Conservation (phyloP, 345 rosid species). For the Acer negundo region DNA sequence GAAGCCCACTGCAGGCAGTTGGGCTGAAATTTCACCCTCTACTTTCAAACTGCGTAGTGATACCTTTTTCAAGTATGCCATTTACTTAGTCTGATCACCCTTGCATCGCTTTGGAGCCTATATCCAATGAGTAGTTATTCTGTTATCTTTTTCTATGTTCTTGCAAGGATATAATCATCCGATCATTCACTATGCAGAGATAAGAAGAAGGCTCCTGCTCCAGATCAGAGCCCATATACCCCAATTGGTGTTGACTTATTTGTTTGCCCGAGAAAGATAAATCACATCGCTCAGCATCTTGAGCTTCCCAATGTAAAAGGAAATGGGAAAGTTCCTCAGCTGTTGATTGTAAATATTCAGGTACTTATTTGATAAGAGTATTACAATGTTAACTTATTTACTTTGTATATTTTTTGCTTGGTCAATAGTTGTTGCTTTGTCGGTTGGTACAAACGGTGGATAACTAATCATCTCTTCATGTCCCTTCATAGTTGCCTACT, state of each 20-base stretch:
- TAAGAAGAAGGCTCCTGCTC: slow-evolving; percentile 73
- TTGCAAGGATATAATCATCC: not conserved
- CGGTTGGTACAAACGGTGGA: not conserved
- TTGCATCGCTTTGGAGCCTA: not conserved
- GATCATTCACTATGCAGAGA: slow-evolving; percentile 55
- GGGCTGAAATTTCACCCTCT: slow-evolving; percentile 74
- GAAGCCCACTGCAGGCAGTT: slow-evolving; percentile 50
- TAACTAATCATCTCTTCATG: slow-evolving; percentile 17
- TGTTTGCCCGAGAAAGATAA: slow-evolving; percentile 72
- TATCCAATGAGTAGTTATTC: slow-evolving; percentile 1
- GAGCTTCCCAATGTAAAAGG: slow-evolving; percentile 77
- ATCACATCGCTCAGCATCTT: slow-evolving; percentile 87
- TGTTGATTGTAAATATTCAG: slow-evolving; percentile 93
- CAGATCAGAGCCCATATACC: slow-evolving; percentile 56
- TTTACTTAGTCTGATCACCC: slow-evolving; percentile 3
- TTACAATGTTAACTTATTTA: not conserved
- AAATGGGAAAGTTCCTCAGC: slow-evolving; percentile 68
- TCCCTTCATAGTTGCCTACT: slow-evolving; percentile 68
- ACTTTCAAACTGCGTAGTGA: slow-evolving; percentile 66
- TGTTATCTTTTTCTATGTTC: slow-evolving; percentile 8
- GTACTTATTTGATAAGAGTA: slow-evolving; percentile 32
- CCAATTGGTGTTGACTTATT: slow-evolving; percentile 87
- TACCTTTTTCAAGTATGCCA: slow-evolving; percentile 65
- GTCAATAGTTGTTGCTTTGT: not conserved
- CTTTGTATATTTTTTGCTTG: not conserved